Evolutionary conservation across 345 rosid species (phyloP).

Genomic region (Sapria himalayana): DNA sequence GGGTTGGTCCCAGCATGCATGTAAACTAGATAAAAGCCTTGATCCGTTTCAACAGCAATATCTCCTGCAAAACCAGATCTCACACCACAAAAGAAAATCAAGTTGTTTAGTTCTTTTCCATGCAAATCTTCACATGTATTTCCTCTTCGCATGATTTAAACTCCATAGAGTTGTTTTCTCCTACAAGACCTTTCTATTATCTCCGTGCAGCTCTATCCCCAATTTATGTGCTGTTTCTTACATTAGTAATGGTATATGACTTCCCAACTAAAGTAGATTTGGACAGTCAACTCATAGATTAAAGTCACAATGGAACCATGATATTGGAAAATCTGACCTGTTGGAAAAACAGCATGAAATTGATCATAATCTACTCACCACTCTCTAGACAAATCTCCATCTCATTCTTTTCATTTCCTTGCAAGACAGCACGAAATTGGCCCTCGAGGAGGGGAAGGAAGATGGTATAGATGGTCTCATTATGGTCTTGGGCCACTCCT

Average conservation of each 20-base stretch:
- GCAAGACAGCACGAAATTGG: constrained; percentile 81
- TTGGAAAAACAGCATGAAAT: too few species aligned
- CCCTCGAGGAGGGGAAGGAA: constrained; percentile 94
- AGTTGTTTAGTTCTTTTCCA: constrained; percentile 16
- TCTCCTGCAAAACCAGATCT: constrained; percentile 62
- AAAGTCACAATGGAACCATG: too few species aligned
- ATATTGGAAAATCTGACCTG: too few species aligned
- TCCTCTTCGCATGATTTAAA: constrained; percentile 12
- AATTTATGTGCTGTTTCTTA: too few species aligned
- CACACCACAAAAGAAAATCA: constrained; percentile 15
- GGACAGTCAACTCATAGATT: too few species aligned
- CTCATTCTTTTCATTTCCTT: constrained; percentile 72
- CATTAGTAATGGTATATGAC: too few species aligned
- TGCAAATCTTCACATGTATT: constrained; percentile 15
- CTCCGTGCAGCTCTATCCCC: constrained; percentile 15
- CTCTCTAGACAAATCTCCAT: constrained; percentile 90
- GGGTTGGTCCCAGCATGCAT: constrained; percentile 93
- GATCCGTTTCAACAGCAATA: constrained; percentile 62
- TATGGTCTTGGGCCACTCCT: constrained; percentile 27
- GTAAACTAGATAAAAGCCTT: constrained; percentile 70
- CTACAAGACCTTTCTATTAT: too few species aligned
- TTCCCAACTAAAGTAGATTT: too few species aligned
- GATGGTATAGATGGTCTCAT: constrained; percentile 50
- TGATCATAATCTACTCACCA: constrained; percentile 44
- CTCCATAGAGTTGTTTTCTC: too few species aligned